These are phyloP conservation scores for Xylaria cubensis DNA, from an alignment of 495 filamentous ascomycete genomes.

Conservation along the genomic window DNA sequence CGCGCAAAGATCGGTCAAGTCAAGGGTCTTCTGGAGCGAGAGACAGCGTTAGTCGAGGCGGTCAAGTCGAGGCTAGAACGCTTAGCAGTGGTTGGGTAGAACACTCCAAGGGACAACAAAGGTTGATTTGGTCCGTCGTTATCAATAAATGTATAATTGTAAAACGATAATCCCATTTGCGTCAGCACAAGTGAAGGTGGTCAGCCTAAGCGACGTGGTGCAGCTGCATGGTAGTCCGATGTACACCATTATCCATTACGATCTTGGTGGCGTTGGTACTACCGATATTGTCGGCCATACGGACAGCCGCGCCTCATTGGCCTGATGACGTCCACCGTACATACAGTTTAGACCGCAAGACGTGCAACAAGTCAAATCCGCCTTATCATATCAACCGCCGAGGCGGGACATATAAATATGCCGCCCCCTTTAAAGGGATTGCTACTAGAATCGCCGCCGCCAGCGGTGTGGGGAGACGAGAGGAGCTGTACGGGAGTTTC, in stretches of 20 bases:
- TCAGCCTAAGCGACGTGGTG: constrained; percentile 36
- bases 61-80: constrained; percentile 59
- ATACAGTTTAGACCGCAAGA: not conserved
- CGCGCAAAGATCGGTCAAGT: constrained; percentile 72
- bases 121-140: not conserved
- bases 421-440: not conserved
- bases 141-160: constrained; percentile 35
- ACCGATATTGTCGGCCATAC: constrained; percentile 8
- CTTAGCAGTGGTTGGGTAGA: constrained; percentile 43
- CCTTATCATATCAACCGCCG: not conserved
- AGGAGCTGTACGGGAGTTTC: not conserved
- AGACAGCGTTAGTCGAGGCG: constrained; percentile 63
- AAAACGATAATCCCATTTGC: constrained; percentile 31
- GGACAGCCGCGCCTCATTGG: constrained; percentile 11
- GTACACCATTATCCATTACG: not conserved
- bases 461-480: not conserved
- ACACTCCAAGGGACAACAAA: not conserved
- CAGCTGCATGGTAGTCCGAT: constrained; percentile 31
- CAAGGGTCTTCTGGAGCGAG: constrained; percentile 73
- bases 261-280: constrained; percentile 8
- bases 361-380: not conserved
- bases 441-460: not conserved
- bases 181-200: constrained; percentile 33
- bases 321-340: not conserved
- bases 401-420: constrained; percentile 12